Percentiles rank a stretch among this genome's conserved stretches.
phyloP scores from a whole-genome alignment of 2,329 filamentous ascomycete genomes.

The Plectosphaerella sp. region DNA sequence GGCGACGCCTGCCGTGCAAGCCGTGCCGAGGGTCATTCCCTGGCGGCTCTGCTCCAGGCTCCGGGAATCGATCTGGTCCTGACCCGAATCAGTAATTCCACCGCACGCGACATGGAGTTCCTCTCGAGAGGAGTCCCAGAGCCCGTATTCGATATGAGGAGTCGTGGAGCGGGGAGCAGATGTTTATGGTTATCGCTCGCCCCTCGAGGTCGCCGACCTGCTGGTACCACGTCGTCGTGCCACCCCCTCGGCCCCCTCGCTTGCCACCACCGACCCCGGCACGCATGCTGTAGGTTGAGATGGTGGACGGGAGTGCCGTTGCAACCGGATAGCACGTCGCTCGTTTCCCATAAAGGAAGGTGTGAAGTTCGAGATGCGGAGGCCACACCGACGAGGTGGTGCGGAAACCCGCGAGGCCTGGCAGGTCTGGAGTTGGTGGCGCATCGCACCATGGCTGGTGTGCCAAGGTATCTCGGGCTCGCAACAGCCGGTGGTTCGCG shows the following conservation, averaged over 20 bases:
- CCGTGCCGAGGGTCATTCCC: too few relatives aligned
- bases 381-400: background rate
- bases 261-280: background rate
- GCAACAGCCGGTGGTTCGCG: background rate
- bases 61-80: too few relatives aligned
- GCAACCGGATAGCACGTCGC: background rate
- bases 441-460: background rate
- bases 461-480: background rate
- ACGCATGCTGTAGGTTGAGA: background rate
- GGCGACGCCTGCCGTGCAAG: too few relatives aligned
- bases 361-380: background rate
- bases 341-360: conserved; percentile 1
- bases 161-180: background rate
- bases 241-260: background rate
- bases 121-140: too few relatives aligned
- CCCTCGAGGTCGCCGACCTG: background rate
- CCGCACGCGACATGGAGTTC: too few relatives aligned
- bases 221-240: background rate
- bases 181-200: background rate
- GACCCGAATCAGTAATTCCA: too few relatives aligned
- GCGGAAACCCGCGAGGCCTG: background rate
- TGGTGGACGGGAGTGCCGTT: background rate
- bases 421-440: background rate
- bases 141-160: background rate
- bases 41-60: too few relatives aligned